Base-by-base conservation (phyloP, 371 early-diverging fungal genomes). In the Actinomortierella wolfii region DNA sequence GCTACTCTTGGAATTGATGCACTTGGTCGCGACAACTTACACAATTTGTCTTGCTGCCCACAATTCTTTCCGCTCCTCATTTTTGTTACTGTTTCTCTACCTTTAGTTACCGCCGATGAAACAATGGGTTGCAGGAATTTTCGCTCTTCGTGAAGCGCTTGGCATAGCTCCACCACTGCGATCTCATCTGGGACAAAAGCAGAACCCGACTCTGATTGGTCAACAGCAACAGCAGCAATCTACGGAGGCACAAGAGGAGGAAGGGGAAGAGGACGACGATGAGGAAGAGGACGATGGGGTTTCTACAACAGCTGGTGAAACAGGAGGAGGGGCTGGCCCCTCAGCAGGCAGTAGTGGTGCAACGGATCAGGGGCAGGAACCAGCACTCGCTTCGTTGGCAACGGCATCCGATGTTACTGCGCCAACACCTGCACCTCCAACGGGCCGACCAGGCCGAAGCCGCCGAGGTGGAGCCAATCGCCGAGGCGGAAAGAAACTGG, bases 81-180 rank as follows among this genome's bases (percentile, higher is more conserved):
- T 45, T 28, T 42, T 13, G 43, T 43, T 41, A 43, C 25, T 48
- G 3, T n/a, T 21, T 46, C 47, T 24, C 17, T 21, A n/a, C 1
- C 28, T 28, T 7, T 60, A 69, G 70, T 18, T 61, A 1, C 65
- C 65, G 13, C 41, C 70, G 6, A 17, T 64, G 7, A 57, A 70
- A 34, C 70, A 70, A 41, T 70, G 70, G 70, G 40, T 64, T 2
- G 70, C 64, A 23, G 65, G 65, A 34, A 57, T 48, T n/a, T 25
- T 70, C 39, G 70, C 65, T 13, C 58, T 70, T 9, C 61, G 58
- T 23, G 70, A 70, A 28, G 54, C 57, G 13, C 43, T 70, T 1
- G 70, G 70, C 26, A 26, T 64, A n/a, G n/a, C n/a, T n/a, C n/a
- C n/a, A 44, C 50, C 20, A 24, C 61, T 14, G 43, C 56, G 11